A percentile compares a stretch with the other conserved stretches of the same genome.
phyloP scores from a whole-genome alignment of 2,329 filamentous ascomycete genomes.

The Aspergillus sp. region DNA sequence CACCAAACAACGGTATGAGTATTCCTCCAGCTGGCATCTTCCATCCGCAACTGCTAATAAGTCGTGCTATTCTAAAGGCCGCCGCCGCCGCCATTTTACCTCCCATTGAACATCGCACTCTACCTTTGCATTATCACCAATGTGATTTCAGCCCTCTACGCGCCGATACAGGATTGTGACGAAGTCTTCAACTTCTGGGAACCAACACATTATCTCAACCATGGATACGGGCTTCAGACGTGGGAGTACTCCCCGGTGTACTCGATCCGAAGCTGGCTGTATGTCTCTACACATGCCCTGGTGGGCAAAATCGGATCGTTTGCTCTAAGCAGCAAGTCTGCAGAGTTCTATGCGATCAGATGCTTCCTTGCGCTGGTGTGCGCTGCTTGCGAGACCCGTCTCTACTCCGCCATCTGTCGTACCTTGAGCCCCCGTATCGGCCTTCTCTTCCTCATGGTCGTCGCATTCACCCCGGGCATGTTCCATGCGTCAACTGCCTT shows the following conservation, averaged over 20 bases:
- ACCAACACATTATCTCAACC: constrained; percentile 87
- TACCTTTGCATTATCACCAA: constrained; percentile 77
- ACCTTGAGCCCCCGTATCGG: constrained; percentile 81
- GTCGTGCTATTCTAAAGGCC: constrained; percentile 23
- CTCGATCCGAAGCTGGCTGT: constrained; percentile 93
- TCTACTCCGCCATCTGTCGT: constrained; percentile 76
- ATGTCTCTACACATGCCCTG: constrained; percentile 76
- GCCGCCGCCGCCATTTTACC: constrained; percentile 55
- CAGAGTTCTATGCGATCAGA: constrained; percentile 86
- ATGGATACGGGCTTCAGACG: constrained; percentile 91
- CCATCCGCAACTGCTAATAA: neutral
- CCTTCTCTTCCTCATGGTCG: constrained; percentile 77
- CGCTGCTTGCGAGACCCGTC: constrained; percentile 76
- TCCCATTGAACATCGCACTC: constrained; percentile 75
- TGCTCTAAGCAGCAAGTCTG: constrained; percentile 48
- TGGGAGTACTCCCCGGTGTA: constrained; percentile 98
- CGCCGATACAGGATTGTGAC: constrained; percentile 96
- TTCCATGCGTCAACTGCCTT: constrained; percentile 88
- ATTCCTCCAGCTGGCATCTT: constrained; percentile 11
- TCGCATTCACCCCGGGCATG: constrained; percentile 81
- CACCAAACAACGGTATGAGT: constrained; percentile 31
- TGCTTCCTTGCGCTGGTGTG: constrained; percentile 73
- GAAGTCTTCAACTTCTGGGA: constrained; percentile 99
- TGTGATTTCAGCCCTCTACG: constrained; percentile 73
- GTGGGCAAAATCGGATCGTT: constrained; percentile 68